Conservation (phyloP, 345 rosid species). For the Salix arbutifolia region DNA sequence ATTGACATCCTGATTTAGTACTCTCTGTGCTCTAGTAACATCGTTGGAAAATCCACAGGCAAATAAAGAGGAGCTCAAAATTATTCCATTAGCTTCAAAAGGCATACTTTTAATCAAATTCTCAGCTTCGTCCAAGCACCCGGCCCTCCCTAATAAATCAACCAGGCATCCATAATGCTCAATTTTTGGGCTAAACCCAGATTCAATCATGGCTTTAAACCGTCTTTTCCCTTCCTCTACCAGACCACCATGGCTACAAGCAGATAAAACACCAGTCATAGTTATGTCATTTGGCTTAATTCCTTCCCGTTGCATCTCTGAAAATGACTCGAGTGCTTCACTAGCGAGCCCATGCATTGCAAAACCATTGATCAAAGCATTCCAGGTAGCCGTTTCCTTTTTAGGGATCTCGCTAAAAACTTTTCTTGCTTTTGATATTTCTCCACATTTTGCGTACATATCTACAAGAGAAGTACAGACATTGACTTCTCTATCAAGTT, state of each 20-base stretch:
- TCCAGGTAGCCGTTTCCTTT: conserved; percentile 64
- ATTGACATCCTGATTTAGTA: conserved; percentile 32
- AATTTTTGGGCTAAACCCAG: conserved; percentile 46
- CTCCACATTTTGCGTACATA: conserved; percentile 84
- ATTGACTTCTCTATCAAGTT: conserved; percentile 45
- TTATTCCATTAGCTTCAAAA: conserved; percentile 53
- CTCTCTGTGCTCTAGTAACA: conserved; percentile 46
- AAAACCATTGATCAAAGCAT: conserved; percentile 63
- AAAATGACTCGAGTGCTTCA: conserved; percentile 49
- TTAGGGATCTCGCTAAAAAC: conserved; percentile 42
- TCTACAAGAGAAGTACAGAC: conserved; percentile 67
- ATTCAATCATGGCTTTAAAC: conserved; percentile 52
- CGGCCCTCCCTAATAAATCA: conserved; percentile 69
- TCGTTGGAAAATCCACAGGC: conserved; percentile 61
- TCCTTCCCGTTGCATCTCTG: conserved; percentile 45
- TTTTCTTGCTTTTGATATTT: conserved; percentile 43
- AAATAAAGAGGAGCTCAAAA: conserved; percentile 58
- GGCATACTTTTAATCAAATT: conserved; percentile 60
- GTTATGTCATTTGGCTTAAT: conserved; percentile 57
- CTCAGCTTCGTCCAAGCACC: conserved; percentile 59
- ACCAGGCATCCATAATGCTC: conserved; percentile 78
- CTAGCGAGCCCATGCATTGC: conserved; percentile 64
- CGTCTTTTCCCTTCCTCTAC: conserved; percentile 65
- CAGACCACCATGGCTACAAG: conserved; percentile 77
- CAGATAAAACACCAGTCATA: conserved; percentile 61